phyloP scores from a whole-genome alignment of 2,329 filamentous ascomycete genomes.

The Mariannaea sp. region DNA sequence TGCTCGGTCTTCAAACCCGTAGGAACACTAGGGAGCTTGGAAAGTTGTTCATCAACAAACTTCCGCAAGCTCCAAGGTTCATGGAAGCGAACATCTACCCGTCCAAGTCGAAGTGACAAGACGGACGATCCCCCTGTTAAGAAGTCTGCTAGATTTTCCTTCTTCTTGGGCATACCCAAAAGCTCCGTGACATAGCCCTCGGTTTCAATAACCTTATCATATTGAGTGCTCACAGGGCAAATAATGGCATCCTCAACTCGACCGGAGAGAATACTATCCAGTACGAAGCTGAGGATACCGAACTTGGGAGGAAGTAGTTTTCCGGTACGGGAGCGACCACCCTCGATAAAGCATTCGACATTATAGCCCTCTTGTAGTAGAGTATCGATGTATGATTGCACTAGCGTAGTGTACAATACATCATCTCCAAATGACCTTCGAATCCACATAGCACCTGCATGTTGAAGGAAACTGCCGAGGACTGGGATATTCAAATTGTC shows the following conservation, averaged over 20 bases:
- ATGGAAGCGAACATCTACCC: slow-evolving; percentile 95
- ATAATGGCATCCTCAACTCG: slow-evolving; percentile 90
- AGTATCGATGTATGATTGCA: slow-evolving; percentile 95
- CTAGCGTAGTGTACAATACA: slow-evolving; percentile 85
- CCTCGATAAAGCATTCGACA: slow-evolving; percentile 97
- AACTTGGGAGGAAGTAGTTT: slow-evolving; percentile 95
- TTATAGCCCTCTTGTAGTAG: slow-evolving; percentile 90
- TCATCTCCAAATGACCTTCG: slow-evolving; percentile 91
- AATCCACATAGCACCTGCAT: slow-evolving; percentile 98
- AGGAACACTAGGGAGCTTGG: slow-evolving; percentile 51
- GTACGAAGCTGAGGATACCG: slow-evolving; percentile 87
- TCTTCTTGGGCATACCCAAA: slow-evolving; percentile 90
- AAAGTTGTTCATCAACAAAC: slow-evolving; percentile 80
- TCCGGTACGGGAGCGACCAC: slow-evolving; percentile 87
- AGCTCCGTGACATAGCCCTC: slow-evolving; percentile 96
- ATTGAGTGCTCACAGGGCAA: slow-evolving; percentile 95
- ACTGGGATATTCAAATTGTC: slow-evolving; percentile 96
- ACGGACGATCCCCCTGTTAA: slow-evolving; percentile 84
- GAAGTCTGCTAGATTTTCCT: slow-evolving; percentile 90
- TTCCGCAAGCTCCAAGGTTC: slow-evolving; percentile 89
- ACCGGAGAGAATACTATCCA: slow-evolving; percentile 88
- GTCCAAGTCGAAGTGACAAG: slow-evolving; percentile 82
- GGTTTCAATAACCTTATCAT: slow-evolving; percentile 98
- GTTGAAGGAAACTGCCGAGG: slow-evolving; percentile 87
- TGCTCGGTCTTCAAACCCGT: slow-evolving; percentile 52